Conservation (phyloP, 2,329 filamentous ascomycete species). For the Fusarium albidum region DNA sequence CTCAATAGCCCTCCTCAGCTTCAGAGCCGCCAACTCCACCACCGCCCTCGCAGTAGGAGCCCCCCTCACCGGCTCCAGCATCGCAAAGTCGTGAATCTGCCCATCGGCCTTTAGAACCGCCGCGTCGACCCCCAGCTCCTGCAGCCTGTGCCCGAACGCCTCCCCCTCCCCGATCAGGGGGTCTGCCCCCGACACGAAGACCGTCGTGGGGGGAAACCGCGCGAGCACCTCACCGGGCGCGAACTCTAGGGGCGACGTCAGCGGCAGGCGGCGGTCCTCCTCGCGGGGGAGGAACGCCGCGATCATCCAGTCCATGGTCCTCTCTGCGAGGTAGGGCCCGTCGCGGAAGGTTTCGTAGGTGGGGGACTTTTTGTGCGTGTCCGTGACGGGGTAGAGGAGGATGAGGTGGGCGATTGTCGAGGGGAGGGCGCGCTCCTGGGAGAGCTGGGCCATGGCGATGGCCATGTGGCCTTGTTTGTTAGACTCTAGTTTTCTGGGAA, state of each 20-base stretch:
- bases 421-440: background rate
- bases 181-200: slow-evolving; percentile 15
- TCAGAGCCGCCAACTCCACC: slow-evolving; percentile 16
- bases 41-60: slow-evolving; percentile 19
- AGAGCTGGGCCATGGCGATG: slow-evolving; percentile 19
- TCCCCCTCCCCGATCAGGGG: slow-evolving; percentile 18
- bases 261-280: slow-evolving; percentile 12
- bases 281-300: slow-evolving; percentile 3
- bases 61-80: slow-evolving; percentile 6
- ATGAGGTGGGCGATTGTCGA: slow-evolving; percentile 13
- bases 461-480: slow-evolving; percentile 20
- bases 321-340: slow-evolving; percentile 23
- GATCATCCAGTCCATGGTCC: slow-evolving; percentile 32
- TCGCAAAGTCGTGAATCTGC: slow-evolving; percentile 19
- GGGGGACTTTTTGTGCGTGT: slow-evolving; percentile 15
- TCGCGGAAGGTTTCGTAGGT: slow-evolving; percentile 20
- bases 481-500: accelerated
- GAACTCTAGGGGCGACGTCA: slow-evolving; percentile 17
- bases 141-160: slow-evolving; percentile 17
- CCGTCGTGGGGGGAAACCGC: slow-evolving; percentile 14
- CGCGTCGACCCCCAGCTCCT: slow-evolving; percentile 6
- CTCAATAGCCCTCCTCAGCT: slow-evolving; percentile 3
- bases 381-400: slow-evolving; percentile 24
- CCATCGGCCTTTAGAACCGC: slow-evolving; percentile 19
- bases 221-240: slow-evolving; percentile 8